Percentiles rank a stretch among this genome's conserved stretches.
Conservation (phyloP, 2,329 filamentous ascomycete species). For the Elsinoe perseae region DNA sequence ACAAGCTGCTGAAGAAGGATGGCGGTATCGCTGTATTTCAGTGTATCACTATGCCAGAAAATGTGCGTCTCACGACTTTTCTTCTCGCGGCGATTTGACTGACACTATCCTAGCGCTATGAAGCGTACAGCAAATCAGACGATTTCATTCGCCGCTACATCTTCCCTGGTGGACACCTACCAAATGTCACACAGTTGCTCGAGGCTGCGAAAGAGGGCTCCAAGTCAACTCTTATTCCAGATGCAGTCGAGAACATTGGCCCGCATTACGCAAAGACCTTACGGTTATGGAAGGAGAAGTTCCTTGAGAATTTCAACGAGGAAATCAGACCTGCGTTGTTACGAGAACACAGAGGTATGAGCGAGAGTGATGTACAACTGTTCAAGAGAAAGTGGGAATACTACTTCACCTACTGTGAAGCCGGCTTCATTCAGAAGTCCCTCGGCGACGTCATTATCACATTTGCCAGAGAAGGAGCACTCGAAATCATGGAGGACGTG, state of each 20-base stretch:
- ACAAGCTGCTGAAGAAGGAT: conserved; percentile 56
- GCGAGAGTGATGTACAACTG: conserved; percentile 54
- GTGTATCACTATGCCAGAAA: conserved; percentile 69
- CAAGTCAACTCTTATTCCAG: conserved; percentile 55
- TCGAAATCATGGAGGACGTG: conserved; percentile 63
- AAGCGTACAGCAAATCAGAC: conserved; percentile 56
- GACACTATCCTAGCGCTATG: conserved; percentile 43
- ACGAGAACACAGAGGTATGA: conserved; percentile 50
- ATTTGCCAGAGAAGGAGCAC: conserved; percentile 55
- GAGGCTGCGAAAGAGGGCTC: conserved; percentile 56
- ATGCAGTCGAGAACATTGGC: conserved; percentile 63
- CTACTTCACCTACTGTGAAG: conserved; percentile 69
- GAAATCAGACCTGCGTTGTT: conserved; percentile 55
- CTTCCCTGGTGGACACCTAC: conserved; percentile 67
- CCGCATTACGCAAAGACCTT: conserved; percentile 65
- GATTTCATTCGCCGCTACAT: conserved; percentile 74
- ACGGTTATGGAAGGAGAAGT: conserved; percentile 59
- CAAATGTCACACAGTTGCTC: conserved; percentile 60
- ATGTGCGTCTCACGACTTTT: conserved; percentile 26
- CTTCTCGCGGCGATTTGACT: neutral
- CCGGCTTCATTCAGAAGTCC: conserved; percentile 63
- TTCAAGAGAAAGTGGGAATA: conserved; percentile 70
- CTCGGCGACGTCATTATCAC: conserved; percentile 67
- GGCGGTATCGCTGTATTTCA: conserved; percentile 64
- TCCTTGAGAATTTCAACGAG: conserved; percentile 54